Base-by-base conservation (phyloP, 768 basidiomycete genomes). In the Collybia sordida region DNA sequence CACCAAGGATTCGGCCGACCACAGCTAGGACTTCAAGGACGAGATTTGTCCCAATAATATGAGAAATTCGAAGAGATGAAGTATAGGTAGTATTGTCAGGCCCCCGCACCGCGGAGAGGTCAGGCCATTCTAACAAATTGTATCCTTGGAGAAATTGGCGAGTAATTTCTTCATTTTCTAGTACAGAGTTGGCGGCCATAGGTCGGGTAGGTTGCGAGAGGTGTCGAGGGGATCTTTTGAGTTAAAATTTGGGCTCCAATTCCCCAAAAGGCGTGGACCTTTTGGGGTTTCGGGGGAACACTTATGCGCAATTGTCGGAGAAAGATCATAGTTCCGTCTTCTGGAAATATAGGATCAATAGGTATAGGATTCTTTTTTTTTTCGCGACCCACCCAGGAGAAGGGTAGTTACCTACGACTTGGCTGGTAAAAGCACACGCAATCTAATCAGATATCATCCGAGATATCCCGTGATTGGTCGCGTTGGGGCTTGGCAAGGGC, bases 381-480 rank as follows among this genome's bases (percentile, higher is more conserved):
- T 17, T 11, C 18, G 18, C 22, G 34, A 22, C 4, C 3, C 12
- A 17, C 15, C 23, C 11, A n/a, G 45, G 17, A 34, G 27, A 17
- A 28, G 31, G 19, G 45, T 28, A 35, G 24, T 21, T 34, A 9
- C 31, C 23, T 28, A 46, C 35, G 41, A 31, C 53, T 58, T 60
- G 62, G 59, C 57, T 38, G 8, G 47, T 17, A 34, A 37, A 27
- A 15, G 6, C 57, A 58, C 53, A 51, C 54, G 54, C 49, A 60
- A 66, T 66, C 67, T 65, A 64, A 67, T 69, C 65, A 61, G 65
- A 69, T 69, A 69, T 53, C 41, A 51, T 50, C 60, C 63, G 58
- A 50, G 46, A 62, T 48, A 15, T 17, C 45, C 59, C 58, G 59
- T 59, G 50, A 63, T 63, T 62, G 59, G 62, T 53, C 47, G 9